Conservation (phyloP, 2,329 filamentous ascomycete species). For the Epichloe elymi region DNA sequence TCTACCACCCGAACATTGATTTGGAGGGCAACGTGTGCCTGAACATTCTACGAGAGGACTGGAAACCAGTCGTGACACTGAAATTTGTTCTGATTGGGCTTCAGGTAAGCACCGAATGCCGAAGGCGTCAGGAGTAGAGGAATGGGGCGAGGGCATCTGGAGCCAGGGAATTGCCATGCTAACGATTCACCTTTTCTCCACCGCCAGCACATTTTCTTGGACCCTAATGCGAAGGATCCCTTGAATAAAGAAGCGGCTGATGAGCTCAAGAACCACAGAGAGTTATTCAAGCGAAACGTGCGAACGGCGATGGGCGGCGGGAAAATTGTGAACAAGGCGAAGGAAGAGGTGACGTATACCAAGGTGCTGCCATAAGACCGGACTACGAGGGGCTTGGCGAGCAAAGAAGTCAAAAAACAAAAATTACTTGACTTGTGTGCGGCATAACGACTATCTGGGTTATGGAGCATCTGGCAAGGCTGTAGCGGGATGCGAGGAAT, state of each 20-base stretch:
- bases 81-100: constrained; percentile 94
- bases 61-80: constrained; percentile 95
- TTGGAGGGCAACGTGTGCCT: constrained; percentile 94
- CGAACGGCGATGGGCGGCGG: constrained; percentile 73
- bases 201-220: constrained; percentile 80
- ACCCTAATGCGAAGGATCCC: constrained; percentile 94
- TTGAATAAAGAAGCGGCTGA: constrained; percentile 96
- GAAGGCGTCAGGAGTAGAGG: neutral
- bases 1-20: constrained; percentile 98
- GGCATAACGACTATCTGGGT: neutral
- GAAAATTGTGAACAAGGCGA: constrained; percentile 29
- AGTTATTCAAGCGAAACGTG: constrained; percentile 86
- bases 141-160: neutral
- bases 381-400: neutral
- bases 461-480: neutral
- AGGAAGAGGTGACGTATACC: constrained; percentile 59
- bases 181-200: constrained; percentile 4
- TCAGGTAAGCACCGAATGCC: constrained; percentile 42
- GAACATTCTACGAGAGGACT: constrained; percentile 94
- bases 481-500: neutral
- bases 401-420: neutral
- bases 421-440: neutral
- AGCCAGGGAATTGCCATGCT: constrained; percentile 5
- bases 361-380: constrained; percentile 53
- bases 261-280: constrained; percentile 72